Evolutionary conservation across 805 yeast genomes (phyloP).

Genomic region (Lipomyces sp.): DNA sequence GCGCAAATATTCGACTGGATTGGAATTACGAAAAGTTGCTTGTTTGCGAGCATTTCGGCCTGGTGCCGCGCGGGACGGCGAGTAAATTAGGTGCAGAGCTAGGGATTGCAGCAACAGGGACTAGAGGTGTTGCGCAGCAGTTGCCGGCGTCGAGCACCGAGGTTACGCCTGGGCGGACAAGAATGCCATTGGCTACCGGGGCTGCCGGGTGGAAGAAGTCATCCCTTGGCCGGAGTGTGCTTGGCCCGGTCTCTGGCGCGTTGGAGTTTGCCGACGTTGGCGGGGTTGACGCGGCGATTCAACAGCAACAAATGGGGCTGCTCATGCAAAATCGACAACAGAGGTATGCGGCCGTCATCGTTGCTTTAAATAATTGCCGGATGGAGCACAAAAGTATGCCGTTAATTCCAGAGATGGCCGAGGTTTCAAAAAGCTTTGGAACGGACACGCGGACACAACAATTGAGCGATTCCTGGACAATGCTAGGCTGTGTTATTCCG

Average conservation of each 20-base stretch:
- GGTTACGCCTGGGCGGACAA: neutral
- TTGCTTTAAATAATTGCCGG: slow-evolving; percentile 71
- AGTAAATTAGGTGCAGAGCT: slow-evolving; percentile 27
- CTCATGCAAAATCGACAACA: slow-evolving; percentile 42
- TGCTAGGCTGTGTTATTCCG: slow-evolving; percentile 57
- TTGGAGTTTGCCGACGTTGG: slow-evolving; percentile 43
- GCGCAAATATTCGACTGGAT: slow-evolving; percentile 72
- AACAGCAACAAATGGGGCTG: slow-evolving; percentile 24
- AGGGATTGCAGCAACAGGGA: slow-evolving; percentile 39
- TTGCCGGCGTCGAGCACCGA: slow-evolving; percentile 38
- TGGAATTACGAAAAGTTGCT: slow-evolving; percentile 82
- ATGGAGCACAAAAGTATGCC: slow-evolving; percentile 49
- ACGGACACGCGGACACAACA: slow-evolving; percentile 71
- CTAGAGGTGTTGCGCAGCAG: slow-evolving; percentile 22
- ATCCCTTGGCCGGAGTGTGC: slow-evolving; percentile 45
- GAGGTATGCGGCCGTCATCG: slow-evolving; percentile 71
- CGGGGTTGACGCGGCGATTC: slow-evolving; percentile 20
- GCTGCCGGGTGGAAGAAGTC: slow-evolving; percentile 44
- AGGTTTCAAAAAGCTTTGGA: slow-evolving; percentile 54
- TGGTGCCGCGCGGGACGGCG: slow-evolving; percentile 44
- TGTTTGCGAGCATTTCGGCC: slow-evolving; percentile 73
- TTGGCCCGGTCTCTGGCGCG: slow-evolving; percentile 44
- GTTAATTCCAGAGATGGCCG: slow-evolving; percentile 63
- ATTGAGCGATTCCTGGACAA: slow-evolving; percentile 73
- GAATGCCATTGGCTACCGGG: slow-evolving; percentile 2